Base-by-base conservation (phyloP, 129 eudicot genomes). In the Escallonia rubra region DNA sequence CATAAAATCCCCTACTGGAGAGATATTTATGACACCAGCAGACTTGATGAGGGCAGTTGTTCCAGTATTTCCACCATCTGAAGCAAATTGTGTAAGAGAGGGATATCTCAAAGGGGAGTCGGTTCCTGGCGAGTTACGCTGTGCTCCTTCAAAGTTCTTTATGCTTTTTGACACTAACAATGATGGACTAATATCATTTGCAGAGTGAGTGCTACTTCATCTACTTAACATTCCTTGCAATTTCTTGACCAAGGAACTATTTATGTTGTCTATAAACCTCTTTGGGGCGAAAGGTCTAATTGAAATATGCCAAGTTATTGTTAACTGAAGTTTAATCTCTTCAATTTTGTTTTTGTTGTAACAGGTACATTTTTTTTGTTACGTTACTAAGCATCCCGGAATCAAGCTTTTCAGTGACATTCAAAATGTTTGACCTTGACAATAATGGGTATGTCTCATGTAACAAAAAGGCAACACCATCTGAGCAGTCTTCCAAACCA, bases 1-100 rank as follows among this genome's bases (percentile, higher is more conserved):
- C 3, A 47, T 64, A 14, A 58, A 48, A 74, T 42, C 91, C 2
- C 80, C 86, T 8, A 40, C 59, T 3, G 98, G 96, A 3, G 91
- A 93, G 76, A 65, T 75, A 5, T 86, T 70, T 61, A 93, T 93
- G 98, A 86, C 91, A 11, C 86, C 98, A n/a, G 81, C 87, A 2
- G 98, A 93, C 71, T 72, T 93, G 72, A 89, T 93, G 98, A 79
- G 95, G 73, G 98, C 98, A 46, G 82, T 89, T 62, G 92, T 93
- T 68, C 95, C 98, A 4, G 96, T 93, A 52, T 93, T 93, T 77
- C 95, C 98, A n/a, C 92, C 96, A 61, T 81, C 95, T 2, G 95
- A 86, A 81, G 79, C 96, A 56, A 72, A 73, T 64, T 71, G 70
- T 64, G 83, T 92, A 23, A 84, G 98, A 60, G 92, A 71, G 39